Evolutionary conservation across 2,329 filamentous ascomycete genomes (phyloP).

Genomic region (Fusarium sp.): DNA sequence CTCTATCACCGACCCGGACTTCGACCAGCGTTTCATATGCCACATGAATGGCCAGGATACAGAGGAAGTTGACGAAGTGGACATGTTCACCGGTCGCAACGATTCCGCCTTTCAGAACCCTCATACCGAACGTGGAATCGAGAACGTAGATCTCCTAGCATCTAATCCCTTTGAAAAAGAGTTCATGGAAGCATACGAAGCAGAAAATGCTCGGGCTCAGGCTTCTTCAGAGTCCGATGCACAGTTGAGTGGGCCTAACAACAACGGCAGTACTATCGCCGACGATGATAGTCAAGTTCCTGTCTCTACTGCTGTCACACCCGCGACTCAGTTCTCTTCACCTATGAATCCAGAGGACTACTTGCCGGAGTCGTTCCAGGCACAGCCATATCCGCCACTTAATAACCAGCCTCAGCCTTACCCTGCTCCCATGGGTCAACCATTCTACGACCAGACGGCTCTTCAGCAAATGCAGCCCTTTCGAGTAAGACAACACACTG

Average conservation of each 20-base stretch:
- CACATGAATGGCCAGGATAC: neutral
- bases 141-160: neutral
- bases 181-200: neutral
- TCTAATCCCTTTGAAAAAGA: neutral
- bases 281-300: neutral
- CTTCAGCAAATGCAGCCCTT: neutral
- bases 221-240: neutral
- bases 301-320: neutral
- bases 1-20: rapidly evolving
- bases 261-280: neutral
- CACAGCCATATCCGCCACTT: neutral
- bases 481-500: neutral
- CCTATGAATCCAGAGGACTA: neutral
- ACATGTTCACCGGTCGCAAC: neutral
- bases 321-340: neutral
- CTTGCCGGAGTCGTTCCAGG: neutral
- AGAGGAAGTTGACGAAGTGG: neutral
- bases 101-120: neutral
- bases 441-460: neutral
- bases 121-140: neutral
- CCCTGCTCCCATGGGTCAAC: neutral
- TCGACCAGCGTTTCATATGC: neutral
- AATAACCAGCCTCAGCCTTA: neutral
- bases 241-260: neutral
- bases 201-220: neutral